Evolutionary conservation across 2,329 filamentous ascomycete species (phyloP).

Genomic region (Penicillium sp.): DNA sequence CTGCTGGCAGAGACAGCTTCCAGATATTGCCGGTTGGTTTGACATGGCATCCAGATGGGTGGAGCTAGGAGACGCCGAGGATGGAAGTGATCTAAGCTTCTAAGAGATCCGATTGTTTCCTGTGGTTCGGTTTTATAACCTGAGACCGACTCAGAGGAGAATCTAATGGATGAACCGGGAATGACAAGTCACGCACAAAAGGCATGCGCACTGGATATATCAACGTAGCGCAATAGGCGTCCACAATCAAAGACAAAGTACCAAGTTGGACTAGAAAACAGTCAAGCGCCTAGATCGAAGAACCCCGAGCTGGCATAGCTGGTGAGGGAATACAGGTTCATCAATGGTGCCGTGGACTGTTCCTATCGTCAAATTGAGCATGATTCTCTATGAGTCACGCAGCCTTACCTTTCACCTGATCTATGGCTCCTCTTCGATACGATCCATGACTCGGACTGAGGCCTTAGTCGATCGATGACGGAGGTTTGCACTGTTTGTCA

Average conservation of each 20-base stretch:
- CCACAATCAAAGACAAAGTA: not conserved
- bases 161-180: not conserved
- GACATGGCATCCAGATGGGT: not conserved
- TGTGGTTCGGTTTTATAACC: not conserved
- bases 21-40: not conserved
- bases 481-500: slow-evolving; percentile 32
- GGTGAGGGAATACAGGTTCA: no score
- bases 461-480: not conserved
- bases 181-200: not conserved
- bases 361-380: not conserved
- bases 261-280: not conserved
- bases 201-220: not conserved
- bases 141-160: not conserved
- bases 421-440: no score
- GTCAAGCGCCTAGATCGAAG: not conserved
- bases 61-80: not conserved
- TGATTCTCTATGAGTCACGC: not conserved
- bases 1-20: not conserved
- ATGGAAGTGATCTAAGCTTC: not conserved
- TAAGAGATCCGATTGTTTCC: not conserved
- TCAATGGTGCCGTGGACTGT: no score
- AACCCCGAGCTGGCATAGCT: no score
- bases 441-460: not conserved
- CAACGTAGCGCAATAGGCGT: not conserved
- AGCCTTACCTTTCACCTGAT: no score